Percentiles rank a stretch among this genome's conserved stretches.
Evolutionary conservation across 23 red algal genomes (phyloP).

Genomic region (Gracilaria domingensis): DNA sequence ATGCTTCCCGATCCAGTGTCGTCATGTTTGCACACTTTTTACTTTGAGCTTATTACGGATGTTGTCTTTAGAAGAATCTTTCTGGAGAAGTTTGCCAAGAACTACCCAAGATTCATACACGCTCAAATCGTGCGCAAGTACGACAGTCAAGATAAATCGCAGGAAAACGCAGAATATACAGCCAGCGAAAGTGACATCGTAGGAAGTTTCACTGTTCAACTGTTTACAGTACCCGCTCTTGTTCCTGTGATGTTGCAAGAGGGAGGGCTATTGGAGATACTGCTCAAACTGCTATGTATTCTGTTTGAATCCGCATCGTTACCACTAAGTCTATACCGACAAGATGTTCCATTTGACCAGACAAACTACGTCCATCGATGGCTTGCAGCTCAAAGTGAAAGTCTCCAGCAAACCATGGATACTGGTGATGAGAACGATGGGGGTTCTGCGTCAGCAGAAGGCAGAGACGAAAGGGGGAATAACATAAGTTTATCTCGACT

Average conservation of each 20-base stretch:
- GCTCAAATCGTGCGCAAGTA: constrained; percentile 22
- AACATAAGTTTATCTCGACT: neutral
- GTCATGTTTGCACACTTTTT: constrained; percentile 62
- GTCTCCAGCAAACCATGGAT: constrained; percentile 13
- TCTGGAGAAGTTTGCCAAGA: constrained; percentile 58
- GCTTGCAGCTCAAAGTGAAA: neutral
- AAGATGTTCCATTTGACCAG: constrained; percentile 37
- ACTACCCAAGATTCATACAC: constrained; percentile 74
- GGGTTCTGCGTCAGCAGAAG: neutral
- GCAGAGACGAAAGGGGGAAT: no score
- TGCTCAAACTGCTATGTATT: constrained; percentile 52
- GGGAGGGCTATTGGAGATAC: constrained; percentile 70
- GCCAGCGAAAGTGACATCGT: constrained; percentile 30
- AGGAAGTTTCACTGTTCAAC: constrained; percentile 80
- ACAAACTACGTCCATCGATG: constrained; percentile 15
- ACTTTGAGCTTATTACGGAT: constrained; percentile 86
- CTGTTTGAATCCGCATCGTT: constrained; percentile 60
- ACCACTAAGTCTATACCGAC: constrained; percentile 25
- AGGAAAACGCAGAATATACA: neutral
- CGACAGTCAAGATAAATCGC: neutral
- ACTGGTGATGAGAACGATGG: neutral
- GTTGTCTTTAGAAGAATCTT: constrained; percentile 79
- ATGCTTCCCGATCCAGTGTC: constrained; percentile 7
- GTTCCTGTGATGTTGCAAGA: constrained; percentile 84
- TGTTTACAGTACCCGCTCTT: constrained; percentile 94